These are phyloP conservation scores for Knoxia roxburghii DNA, from an alignment of 257 asterid species.

Conservation along the genomic window DNA sequence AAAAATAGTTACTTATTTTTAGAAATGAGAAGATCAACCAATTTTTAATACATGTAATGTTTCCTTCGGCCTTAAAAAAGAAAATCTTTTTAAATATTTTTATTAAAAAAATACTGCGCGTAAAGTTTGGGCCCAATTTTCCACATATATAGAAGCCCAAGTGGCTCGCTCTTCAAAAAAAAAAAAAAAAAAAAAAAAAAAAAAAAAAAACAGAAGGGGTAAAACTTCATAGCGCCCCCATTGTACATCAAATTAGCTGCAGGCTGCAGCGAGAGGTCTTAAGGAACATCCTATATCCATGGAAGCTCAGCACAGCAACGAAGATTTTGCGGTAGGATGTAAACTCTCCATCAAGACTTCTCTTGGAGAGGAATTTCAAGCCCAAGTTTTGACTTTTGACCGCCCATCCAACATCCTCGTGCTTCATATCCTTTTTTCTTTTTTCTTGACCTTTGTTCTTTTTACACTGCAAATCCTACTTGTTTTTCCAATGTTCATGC, in stretches of 20 bases:
- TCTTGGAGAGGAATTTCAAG: slow-evolving; percentile 87
- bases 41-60: too few relatives aligned
- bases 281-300: slow-evolving; percentile 29
- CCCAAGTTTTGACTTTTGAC: slow-evolving; percentile 77
- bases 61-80: too few relatives aligned
- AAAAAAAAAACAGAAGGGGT: too few relatives aligned
- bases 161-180: not conserved
- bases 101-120: too few relatives aligned
- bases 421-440: slow-evolving; percentile 78
- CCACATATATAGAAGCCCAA: not conserved
- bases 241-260: not conserved
- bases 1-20: too few relatives aligned
- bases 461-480: not conserved
- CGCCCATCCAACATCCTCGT: slow-evolving; percentile 85
- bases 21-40: too few relatives aligned
- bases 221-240: not conserved
- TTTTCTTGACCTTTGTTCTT: not conserved
- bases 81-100: too few relatives aligned
- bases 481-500: not conserved
- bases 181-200: too few relatives aligned
- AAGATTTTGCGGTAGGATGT: slow-evolving; percentile 88
- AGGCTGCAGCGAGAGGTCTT: not conserved
- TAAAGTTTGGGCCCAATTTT: not conserved
- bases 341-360: slow-evolving; percentile 72
- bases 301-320: slow-evolving; percentile 66